Percentiles rank a stretch among this genome's conserved stretches.
phyloP scores from a whole-genome alignment of 345 rosid species.

The Populus deltoides region DNA sequence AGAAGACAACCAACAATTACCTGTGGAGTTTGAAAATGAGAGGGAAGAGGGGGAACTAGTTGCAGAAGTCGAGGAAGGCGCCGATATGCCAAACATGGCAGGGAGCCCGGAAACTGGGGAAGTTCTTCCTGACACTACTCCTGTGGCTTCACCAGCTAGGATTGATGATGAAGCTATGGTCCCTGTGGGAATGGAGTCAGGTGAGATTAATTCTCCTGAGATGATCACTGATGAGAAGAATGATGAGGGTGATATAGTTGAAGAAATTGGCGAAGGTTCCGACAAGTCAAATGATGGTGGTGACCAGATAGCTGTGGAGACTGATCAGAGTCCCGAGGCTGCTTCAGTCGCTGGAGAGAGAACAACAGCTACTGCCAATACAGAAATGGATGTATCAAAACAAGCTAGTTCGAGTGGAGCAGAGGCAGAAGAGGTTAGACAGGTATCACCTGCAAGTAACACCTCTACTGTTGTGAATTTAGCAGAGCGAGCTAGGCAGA shows the following conservation, averaged over 20 bases:
- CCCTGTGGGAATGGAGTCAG: slow-evolving; percentile 35
- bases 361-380: slow-evolving; percentile 18
- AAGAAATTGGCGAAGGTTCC: slow-evolving; percentile 48
- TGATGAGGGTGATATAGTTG: slow-evolving; percentile 56
- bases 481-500: slow-evolving; percentile 52
- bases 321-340: slow-evolving; percentile 32
- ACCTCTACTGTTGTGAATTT: slow-evolving; percentile 48
- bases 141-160: slow-evolving; percentile 61
- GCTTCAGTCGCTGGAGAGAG: slow-evolving; percentile 22
- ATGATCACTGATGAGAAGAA: slow-evolving; percentile 51
- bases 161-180: slow-evolving; percentile 41
- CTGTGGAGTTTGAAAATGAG: slow-evolving; percentile 56
- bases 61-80: slow-evolving; percentile 54
- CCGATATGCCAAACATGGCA: slow-evolving; percentile 35
- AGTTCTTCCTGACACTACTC: slow-evolving; percentile 47
- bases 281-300: slow-evolving; percentile 49
- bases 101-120: slow-evolving; percentile 60
- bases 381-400: slow-evolving; percentile 30
- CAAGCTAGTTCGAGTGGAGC: slow-evolving; percentile 30
- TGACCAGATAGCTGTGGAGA: slow-evolving; percentile 40
- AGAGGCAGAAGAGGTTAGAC: slow-evolving; percentile 51
- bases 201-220: slow-evolving; percentile 45
- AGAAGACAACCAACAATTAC: slow-evolving; percentile 46
- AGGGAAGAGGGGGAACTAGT: slow-evolving; percentile 86
- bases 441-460: slow-evolving; percentile 40